Base-by-base conservation (phyloP, 2,329 filamentous ascomycete species). In the Aspergillus sergii region DNA sequence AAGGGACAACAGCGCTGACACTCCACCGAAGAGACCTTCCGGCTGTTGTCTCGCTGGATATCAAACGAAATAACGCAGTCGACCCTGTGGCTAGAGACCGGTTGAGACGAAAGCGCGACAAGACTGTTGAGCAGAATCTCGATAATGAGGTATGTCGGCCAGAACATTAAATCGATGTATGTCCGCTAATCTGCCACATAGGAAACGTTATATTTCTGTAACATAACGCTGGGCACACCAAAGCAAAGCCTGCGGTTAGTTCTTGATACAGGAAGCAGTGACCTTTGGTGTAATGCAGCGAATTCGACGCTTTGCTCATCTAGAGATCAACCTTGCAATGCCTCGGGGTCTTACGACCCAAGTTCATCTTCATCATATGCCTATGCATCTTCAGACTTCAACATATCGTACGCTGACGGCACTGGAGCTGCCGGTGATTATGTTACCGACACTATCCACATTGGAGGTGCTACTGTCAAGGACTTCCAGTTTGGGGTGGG, bases 371-470 rank as follows among this genome's bases (percentile, higher is more conserved):
- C 91, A 2, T 91, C 92, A 2, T 94, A 94, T 77, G 72, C 84
- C 39, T 93, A 89, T 73, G 78, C 96, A 60, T 89, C 88, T 66
- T 88, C 86, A 72, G 83, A 88, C 64, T 97, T 97, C 81, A 94
- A 94, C 79, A 96, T 97, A 67, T 88, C 89, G 1, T 97, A 97
- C 69, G 90, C 91, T 46, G 93, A 97, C 77, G 91, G 91, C 53
- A 91, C 91, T 0, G 88, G 88, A 6, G 91, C 93, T 0, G 76
- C 80, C 1, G 93, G 94, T 39, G 91, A 95, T 77, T 97, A 96
- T 75, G 91, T 88, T 2, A 88, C 86, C 5, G 94, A 97, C 73
- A 90, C 84, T 0, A 79, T 96, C 62, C 80, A 64, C 3, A 72
- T 90, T 53, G 86, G 84, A 28, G 83, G 80, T 28, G 73, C 80